These are phyloP conservation scores for Geosmithia putterillii DNA, from an alignment of 2,329 filamentous ascomycete genomes.

Conservation along the genomic window DNA sequence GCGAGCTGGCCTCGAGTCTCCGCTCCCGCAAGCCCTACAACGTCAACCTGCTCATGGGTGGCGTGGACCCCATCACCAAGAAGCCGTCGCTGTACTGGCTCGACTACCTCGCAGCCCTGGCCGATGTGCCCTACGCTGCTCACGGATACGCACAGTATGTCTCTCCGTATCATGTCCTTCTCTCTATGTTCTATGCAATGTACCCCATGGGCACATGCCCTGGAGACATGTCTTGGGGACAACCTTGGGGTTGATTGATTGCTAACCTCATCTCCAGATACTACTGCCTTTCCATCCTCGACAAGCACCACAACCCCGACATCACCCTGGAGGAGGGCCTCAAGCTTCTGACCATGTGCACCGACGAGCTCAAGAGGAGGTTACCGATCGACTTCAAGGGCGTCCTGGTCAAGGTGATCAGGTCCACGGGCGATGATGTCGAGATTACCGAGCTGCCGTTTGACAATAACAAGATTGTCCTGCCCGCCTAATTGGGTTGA, in stretches of 20 bases:
- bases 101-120: constrained; percentile 86
- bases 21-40: constrained; percentile 90
- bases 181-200: background rate
- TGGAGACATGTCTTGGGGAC: background rate
- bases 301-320: constrained; percentile 96
- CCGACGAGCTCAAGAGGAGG: constrained; percentile 90
- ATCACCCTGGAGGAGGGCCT: constrained; percentile 82
- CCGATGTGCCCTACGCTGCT: constrained; percentile 84
- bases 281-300: constrained; percentile 93
- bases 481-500: constrained; percentile 35
- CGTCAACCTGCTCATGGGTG: constrained; percentile 90
- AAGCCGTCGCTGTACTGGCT: constrained; percentile 94
- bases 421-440: constrained; percentile 48
- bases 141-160: constrained; percentile 94
- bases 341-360: constrained; percentile 89
- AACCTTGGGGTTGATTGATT: background rate
- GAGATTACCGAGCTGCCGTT: constrained; percentile 78
- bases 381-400: constrained; percentile 99
- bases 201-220: no score
- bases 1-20: constrained; percentile 82
- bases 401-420: constrained; percentile 85
- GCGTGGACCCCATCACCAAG: constrained; percentile 82
- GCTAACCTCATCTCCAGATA: constrained; percentile 46
- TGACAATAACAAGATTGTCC: constrained; percentile 66
- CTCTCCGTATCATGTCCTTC: background rate